Evolutionary conservation across 306 rosid genomes (phyloP), one percentile per base, ranked within the genome.

Genomic region (Trichosanthes truncata): DNA sequence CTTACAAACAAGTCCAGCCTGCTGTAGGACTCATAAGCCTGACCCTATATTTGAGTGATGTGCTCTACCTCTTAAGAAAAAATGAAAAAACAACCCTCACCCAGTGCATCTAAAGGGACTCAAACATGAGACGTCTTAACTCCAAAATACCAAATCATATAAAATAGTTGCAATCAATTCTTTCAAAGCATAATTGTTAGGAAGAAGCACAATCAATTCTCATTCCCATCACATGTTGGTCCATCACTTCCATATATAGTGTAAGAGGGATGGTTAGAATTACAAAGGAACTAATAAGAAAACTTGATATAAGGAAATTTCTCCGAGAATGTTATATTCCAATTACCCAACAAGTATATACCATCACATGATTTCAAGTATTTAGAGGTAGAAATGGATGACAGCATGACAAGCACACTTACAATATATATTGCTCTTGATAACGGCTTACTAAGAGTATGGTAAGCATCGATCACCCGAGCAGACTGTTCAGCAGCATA

Each of bases 401-500:
- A 66, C 38, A 66, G 29, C 46, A 38, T 7, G 10, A 25, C 38
- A 74, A 49, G 67, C 23, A 77, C 40, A 63, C 95, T 91, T 84
- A 95, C 99, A 80, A 95, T 72, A 83, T 95, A 95, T 80, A 90
- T 87, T 26, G 81, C 96, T 84, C 99, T 88, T 14, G 88, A 87
- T 86, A 95, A 87, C n/a, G 99, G 94, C 65, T 83, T 90, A 84
- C 83, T 87, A 68, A 95, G 97, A 0, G 97, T 95, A 36, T 71
- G 85, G 80, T 87, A 93, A 4, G 99, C 99, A 88, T 95, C 92
- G 76, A 88, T 93, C 82, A 95, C 97, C 83, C 91, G 89, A 72
- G 94, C 93, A 86, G 98, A 95, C 85, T 95, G 99, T 56, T 88
- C 96, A 20, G 98, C 97, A 74, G 99, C 94, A 84, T 86, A 90